phyloP scores from a whole-genome alignment of 176 grass and related monocot species.

The Hsuehochloa calcarea region DNA sequence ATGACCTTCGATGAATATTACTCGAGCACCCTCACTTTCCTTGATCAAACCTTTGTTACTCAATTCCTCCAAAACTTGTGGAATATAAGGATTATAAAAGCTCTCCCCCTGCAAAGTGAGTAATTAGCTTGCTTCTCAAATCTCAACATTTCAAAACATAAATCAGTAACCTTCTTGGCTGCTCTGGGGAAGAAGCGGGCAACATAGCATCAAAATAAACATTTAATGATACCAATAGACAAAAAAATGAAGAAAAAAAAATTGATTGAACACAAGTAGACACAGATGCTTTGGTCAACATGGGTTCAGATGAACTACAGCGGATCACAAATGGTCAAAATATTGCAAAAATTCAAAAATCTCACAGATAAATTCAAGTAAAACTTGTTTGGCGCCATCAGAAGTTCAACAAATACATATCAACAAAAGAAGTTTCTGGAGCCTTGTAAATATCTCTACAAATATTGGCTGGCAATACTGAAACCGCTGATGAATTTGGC shows the following conservation, averaged over 20 bases:
- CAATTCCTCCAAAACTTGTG: slow-evolving; percentile 66
- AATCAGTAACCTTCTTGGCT: background rate
- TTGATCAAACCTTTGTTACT: slow-evolving; percentile 59
- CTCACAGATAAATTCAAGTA: background rate
- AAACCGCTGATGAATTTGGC: background rate
- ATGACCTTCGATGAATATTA: slow-evolving; percentile 74
- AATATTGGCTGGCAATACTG: slow-evolving; percentile 17
- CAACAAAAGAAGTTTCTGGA: background rate
- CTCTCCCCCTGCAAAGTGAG: slow-evolving; percentile 73
- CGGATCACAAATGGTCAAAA: background rate
- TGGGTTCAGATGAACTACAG: background rate
- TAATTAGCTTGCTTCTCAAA: slow-evolving; percentile 10
- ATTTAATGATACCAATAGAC: background rate
- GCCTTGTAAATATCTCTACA: background rate
- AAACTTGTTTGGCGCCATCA: background rate
- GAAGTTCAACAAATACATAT: background rate
- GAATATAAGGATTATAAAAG: slow-evolving; percentile 96
- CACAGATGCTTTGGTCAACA: background rate
- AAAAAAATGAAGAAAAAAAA: too few relatives aligned
- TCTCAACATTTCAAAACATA: slow-evolving; percentile 18
- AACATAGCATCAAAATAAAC: slow-evolving; percentile 1
- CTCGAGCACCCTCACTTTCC: slow-evolving; percentile 77
- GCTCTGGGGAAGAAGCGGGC: background rate
- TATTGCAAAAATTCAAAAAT: background rate
- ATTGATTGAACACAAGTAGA: background rate